Base-by-base conservation (phyloP, 805 yeast species). In the Candida montana region DNA sequence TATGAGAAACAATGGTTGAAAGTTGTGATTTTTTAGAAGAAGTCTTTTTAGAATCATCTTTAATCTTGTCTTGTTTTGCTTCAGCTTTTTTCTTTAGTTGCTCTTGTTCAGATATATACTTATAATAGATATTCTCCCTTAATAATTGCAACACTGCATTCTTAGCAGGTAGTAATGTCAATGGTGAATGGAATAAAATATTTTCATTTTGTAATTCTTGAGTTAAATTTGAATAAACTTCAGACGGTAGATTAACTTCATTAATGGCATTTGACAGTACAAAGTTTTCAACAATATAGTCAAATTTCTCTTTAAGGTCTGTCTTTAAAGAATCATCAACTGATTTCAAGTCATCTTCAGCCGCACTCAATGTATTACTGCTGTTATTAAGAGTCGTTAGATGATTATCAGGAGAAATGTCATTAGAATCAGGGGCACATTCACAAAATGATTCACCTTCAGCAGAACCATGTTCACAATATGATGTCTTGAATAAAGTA, bases 241-340 rank as follows among this genome's bases (percentile, higher is more conserved):
- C 60, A 44, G 62, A 53, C 0, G 79, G 71, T 19, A 77, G 47
- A 53, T 76, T 77, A 44, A 77, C 65, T 53, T 77, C 79, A 31
- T 61, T 62, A 2, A 69, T 67, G 1, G 81, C 63, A 41, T 72
- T 65, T 12, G 60, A 62, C 11, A 48, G 42, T 31, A 77, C 64
- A 51, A 67, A 76, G n/a, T 51, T 56, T 18, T 51, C 45, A 15
- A 77, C 55, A 32, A 77, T 68, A 39, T 51, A 45, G 18, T 54
- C 47, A 66, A 74, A 71, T 46, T 69, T 69, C 28, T 50, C 49
- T 1, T 28, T 32, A 13, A 62, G 32, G 31, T 58, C 52, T 4
- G 39, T 40, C 23, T 55, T 56, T 10, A 49, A 24, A 35, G 39
- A 40, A 31, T 54, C 54, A 30, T 51, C 42, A 1, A 46, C 18